Conservation (phyloP, 495 filamentous ascomycete genomes). For the Amphirosellinia nigrospora region DNA sequence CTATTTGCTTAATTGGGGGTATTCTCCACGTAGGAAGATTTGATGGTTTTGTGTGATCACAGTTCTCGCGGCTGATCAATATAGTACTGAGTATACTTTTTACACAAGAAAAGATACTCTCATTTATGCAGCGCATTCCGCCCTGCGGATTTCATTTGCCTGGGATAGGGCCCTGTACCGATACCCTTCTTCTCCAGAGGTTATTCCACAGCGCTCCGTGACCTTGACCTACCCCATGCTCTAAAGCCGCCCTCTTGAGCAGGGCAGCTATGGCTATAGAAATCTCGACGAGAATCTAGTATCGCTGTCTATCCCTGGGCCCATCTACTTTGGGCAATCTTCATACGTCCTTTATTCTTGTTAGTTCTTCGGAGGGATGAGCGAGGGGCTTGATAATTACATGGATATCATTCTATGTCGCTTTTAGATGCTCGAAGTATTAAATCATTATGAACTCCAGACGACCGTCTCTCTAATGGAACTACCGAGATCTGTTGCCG, state of each 20-base stretch:
- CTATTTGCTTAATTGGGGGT: neutral
- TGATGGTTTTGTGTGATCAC: neutral
- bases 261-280: too few species aligned
- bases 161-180: too few species aligned
- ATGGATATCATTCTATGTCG: neutral
- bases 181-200: too few species aligned
- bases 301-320: too few species aligned
- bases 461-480: neutral
- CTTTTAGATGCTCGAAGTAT: neutral
- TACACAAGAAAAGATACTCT: too few species aligned
- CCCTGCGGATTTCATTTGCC: too few species aligned
- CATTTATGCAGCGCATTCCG: too few species aligned
- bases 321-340: too few species aligned
- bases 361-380: neutral
- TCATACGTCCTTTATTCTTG: neutral
- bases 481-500: neutral
- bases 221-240: neutral
- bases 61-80: too few species aligned
- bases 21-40: neutral
- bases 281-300: neutral
- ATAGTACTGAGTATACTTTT: too few species aligned
- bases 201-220: neutral
- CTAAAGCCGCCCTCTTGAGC: neutral
- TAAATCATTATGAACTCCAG: neutral
- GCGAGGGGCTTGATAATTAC: neutral